phyloP scores from a whole-genome alignment of 192 early-diverging fungal genomes.

The Fimicolochytrium jonesii region DNA sequence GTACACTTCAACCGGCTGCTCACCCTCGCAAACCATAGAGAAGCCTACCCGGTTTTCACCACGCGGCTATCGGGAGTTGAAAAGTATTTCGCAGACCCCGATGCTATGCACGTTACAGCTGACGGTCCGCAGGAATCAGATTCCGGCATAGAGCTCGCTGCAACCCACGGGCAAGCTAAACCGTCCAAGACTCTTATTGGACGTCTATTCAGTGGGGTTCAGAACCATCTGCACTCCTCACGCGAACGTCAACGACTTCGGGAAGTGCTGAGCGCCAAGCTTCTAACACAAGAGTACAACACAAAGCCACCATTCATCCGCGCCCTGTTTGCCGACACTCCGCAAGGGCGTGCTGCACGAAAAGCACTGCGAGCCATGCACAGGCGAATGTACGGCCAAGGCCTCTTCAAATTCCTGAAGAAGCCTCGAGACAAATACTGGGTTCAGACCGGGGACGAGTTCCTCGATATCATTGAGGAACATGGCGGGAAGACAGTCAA shows the following conservation, averaged over 20 bases:
- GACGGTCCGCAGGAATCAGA: not conserved
- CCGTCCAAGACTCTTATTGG: not conserved
- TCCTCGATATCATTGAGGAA: constrained; percentile 9
- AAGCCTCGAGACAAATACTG: constrained; percentile 9
- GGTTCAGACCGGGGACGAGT: constrained; percentile 4
- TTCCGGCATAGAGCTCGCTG: not conserved
- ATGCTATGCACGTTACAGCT: not conserved
- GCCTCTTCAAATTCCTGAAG: not conserved
- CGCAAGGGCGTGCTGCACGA: not conserved
- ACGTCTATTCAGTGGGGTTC: not conserved
- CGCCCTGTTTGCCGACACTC: constrained; percentile 9
- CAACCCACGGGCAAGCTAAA: not conserved
- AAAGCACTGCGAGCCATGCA: not conserved
- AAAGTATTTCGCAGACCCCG: constrained; percentile 4
- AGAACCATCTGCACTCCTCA: not conserved
- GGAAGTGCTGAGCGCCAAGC: not conserved
- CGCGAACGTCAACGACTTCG: not conserved
- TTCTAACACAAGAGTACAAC: constrained; percentile 16
- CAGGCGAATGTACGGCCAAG: constrained; percentile 4
- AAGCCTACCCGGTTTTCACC: constrained; percentile 12
- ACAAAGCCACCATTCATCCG: not conserved
- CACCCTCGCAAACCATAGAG: constrained; percentile 6
- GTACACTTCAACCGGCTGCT: constrained; percentile 20
- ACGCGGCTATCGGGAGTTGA: not conserved
- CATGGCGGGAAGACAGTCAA: constrained; percentile 8